Base-by-base conservation (phyloP, 768 basidiomycete species). In the Pleurotus pulmonarius region DNA sequence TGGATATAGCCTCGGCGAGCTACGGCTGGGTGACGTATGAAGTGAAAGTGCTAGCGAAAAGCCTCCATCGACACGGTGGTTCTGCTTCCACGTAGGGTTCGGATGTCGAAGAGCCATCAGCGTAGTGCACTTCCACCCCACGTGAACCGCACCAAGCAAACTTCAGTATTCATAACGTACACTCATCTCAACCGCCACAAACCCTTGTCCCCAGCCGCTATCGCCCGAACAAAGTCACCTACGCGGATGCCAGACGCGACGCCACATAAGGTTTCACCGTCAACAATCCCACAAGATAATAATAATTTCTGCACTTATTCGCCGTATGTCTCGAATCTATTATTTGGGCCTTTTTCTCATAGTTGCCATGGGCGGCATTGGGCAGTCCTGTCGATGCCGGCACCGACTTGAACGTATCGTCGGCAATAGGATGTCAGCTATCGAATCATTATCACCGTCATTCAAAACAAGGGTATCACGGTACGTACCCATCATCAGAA, bases 181-280 rank as follows among this genome's bases (percentile, higher is more conserved):
- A 8, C 29, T 29, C 29, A 11, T 34, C 11, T 34, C 29, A 43
- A 43, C 41, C 41, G 41, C 41, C 41, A 43, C 41, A 34, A 44
- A 44, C 13, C 20, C 43, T 44, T 22, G n/a, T 44, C 43, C 11
- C n/a, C n/a, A 13, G 20, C 43, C 43, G 43, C 43, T 22, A 44
- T 22, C n/a, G n/a, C 15, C 43, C 43, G 43, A 44, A 44, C 20
- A 16, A 11, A 16, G 43, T 44, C 20, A 22, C 43, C n/a, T 16
- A 44, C 15, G 15, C 43, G 43, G 43, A 44, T 16, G 20, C 43
- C 15, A 44, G 43, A 44, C 29, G n/a, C 20, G 22, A 47, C 46
- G 46, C 46, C 46, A 47, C 46, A 47, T 47, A 47, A 47, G 46
- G 46, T 47, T 47, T 47, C 46, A 47, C 22, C 22, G 5, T 18